A percentile compares a stretch with the other conserved stretches of the same genome.
These are phyloP conservation scores for Cichorium intybus DNA, from an alignment of 140 eudicot species.

Conservation along the genomic window DNA sequence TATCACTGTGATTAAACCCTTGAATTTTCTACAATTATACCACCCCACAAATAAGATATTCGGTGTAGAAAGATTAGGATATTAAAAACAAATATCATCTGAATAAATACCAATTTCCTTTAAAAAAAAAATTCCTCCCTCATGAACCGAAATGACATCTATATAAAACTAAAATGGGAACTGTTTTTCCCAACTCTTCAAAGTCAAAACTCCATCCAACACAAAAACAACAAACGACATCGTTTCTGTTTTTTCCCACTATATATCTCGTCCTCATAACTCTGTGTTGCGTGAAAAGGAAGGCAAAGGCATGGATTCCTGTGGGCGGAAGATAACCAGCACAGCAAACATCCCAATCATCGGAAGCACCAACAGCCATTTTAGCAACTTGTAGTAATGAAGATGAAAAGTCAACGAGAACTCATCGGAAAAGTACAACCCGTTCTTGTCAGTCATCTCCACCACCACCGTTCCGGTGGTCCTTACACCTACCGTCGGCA, in stretches of 20 bases:
- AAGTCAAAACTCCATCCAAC: slow-evolving; percentile 34
- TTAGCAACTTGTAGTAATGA: slow-evolving; percentile 83
- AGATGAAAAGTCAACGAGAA: slow-evolving; percentile 89
- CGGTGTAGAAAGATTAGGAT: background rate
- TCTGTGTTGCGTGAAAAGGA: slow-evolving; percentile 90
- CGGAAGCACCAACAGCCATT: slow-evolving; percentile 96
- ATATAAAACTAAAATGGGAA: slow-evolving; percentile 14
- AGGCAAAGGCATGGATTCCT: slow-evolving; percentile 88
- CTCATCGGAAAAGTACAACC: slow-evolving; percentile 79
- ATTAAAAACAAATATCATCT: slow-evolving; percentile 11
- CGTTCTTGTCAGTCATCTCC: slow-evolving; percentile 92
- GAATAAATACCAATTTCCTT: slow-evolving; percentile 21
- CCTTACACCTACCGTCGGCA: slow-evolving; percentile 87
- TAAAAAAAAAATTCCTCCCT: background rate
- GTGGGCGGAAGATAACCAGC: slow-evolving; percentile 82
- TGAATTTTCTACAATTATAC: no score
- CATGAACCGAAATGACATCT: slow-evolving; percentile 19
- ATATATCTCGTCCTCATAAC: slow-evolving; percentile 42
- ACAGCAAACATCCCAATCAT: slow-evolving; percentile 97
- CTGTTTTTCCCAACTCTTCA: slow-evolving; percentile 22
- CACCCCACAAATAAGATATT: background rate
- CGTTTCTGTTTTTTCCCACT: background rate
- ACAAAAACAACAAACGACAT: slow-evolving; percentile 25
- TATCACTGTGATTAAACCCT: no score
- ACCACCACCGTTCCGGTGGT: slow-evolving; percentile 87